Base-by-base conservation (phyloP, 108 stramenopile species). In the Pseudonitzschia delicatissima region DNA sequence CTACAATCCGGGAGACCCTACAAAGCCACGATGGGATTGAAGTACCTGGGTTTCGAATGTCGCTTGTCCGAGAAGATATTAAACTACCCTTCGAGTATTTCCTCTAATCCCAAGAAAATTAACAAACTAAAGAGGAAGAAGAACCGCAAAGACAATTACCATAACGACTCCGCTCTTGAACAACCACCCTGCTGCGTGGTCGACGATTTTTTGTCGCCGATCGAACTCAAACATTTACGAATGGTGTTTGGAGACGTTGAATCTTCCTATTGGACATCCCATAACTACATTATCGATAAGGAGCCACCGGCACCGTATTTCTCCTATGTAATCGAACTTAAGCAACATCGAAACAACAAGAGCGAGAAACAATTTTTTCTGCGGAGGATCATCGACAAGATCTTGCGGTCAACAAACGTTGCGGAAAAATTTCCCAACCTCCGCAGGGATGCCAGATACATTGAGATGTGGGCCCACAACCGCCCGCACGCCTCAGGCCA, bases 381-480 rank as follows among this genome's bases (percentile, higher is more conserved):
- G 12, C 82, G 75, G 28, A 48, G 58, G 11, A 34, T 90, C 12
- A 65, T 80, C 17, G 69, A 65, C 34, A 78, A 79, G 57, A 69
- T 87, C 28, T 32, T 76, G 27, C 65, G 62, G 4, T 59, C 35
- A 6, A 47, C 57, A 57, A 12, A 74, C 11, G 44, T 84, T 2
- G 45, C 35, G 27, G 37, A 71, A 15, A 74, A 79, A 45, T 82
- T 85, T 63, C 72, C 74, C 13, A 45, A 50, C 50, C 60, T 62
- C 23, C 67, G 36, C 34, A 67, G 64, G 50, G 53, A 77, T 7
- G 77, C 82, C 11, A 73, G 47, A 11, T 79, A 65, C 55, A 81
- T 86, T 28, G 96, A 96, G 71, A 68, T 91, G 71, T 96, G 96
- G 96, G 93, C 93, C 3, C 96, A 96, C 84, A 86, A 91, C 70